Evolutionary conservation across 495 filamentous ascomycete species (phyloP).

Genomic region (Lichina pygmaea): DNA sequence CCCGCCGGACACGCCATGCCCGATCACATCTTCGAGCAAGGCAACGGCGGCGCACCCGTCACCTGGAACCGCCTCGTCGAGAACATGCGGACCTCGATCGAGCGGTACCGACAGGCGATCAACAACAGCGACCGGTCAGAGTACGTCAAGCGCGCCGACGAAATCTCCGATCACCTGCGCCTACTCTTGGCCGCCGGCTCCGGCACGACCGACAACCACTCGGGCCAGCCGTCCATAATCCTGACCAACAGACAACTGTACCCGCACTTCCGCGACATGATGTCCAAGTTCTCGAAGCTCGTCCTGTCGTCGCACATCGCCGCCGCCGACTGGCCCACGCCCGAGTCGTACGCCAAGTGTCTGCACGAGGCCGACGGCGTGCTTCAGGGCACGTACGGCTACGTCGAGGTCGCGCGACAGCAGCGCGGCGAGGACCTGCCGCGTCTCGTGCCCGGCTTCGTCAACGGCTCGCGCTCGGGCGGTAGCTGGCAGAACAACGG

Average conservation of each 20-base stretch:
- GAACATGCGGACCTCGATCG: constrained; percentile 71
- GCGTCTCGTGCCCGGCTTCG: constrained; percentile 75
- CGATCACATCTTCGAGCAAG: constrained; percentile 53
- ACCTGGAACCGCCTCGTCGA: constrained; percentile 75
- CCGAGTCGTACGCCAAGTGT: constrained; percentile 79
- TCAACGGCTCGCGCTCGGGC: constrained; percentile 51
- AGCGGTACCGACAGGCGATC: constrained; percentile 66
- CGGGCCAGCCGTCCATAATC: constrained; percentile 96
- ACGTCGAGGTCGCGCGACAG: constrained; percentile 79
- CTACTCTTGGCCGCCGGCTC: constrained; percentile 86
- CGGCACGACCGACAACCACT: constrained; percentile 93
- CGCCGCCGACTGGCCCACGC: constrained; percentile 66
- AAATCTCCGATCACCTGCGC: constrained; percentile 88
- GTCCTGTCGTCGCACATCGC: constrained; percentile 97
- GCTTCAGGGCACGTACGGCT: constrained; percentile 74
- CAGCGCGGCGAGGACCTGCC: constrained; percentile 75
- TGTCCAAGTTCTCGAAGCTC: constrained; percentile 96
- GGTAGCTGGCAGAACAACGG: constrained; percentile 91
- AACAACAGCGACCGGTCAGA: constrained; percentile 55
- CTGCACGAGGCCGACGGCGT: constrained; percentile 89
- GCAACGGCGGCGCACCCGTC: constrained; percentile 40
- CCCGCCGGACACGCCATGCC: constrained; percentile 20
- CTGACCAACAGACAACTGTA: constrained; percentile 89
- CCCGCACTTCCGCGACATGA: constrained; percentile 95
- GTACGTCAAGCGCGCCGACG: constrained; percentile 77